Base-by-base conservation (phyloP, 768 basidiomycete species). In the Rhizopogon salebrosus region DNA sequence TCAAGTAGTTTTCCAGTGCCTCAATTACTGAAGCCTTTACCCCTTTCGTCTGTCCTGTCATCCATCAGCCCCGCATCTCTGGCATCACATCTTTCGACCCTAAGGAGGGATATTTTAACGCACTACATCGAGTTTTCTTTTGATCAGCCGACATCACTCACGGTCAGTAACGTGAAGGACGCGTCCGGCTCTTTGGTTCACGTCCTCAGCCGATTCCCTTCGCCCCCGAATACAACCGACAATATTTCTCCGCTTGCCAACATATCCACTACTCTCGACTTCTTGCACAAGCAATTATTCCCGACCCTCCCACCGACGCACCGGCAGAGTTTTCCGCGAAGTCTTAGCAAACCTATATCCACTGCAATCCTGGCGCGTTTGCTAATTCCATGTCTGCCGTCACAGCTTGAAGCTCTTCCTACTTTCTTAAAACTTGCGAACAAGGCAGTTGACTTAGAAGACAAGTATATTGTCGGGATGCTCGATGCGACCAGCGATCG, bases 311-410 rank as follows among this genome's bases (percentile, higher is more conserved):
- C 89, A 14, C 39, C 64, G 1, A 54, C 76, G 0, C 76, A 84
- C 48, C 56, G 65, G 22, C 60, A 68, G 8, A 57, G 63, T 3
- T 85, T 92, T 57, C 65, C 75, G n/a, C 76, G 71, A 27, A 79
- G 80, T 13, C 69, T 95, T 3, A 75, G 73, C 63, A 83, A 80
- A 61, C 82, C 86, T 1, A 59, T 88, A 16, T 78, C 79, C 3
- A 74, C 72, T 4, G 79, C 82, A 23, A 60, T 92, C 18, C 75
- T 95, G 48, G 77, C 82, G 45, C 75, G 82, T 56, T 69, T 94
- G 31, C 75, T 95, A 40, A 69, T 84, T 31, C 82, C 87, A 0
- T 76, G 76, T n/a, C 71, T 94, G 3, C 91, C 93, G 0, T 78
- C 82, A 1, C 78, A 82, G 3, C 75, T 88, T 41, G 69, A 76